A percentile compares a stretch with the other conserved stretches of the same genome.
These are phyloP conservation scores for Barnettozyma siamensis DNA, from an alignment of 805 yeast species.

Conservation along the genomic window DNA sequence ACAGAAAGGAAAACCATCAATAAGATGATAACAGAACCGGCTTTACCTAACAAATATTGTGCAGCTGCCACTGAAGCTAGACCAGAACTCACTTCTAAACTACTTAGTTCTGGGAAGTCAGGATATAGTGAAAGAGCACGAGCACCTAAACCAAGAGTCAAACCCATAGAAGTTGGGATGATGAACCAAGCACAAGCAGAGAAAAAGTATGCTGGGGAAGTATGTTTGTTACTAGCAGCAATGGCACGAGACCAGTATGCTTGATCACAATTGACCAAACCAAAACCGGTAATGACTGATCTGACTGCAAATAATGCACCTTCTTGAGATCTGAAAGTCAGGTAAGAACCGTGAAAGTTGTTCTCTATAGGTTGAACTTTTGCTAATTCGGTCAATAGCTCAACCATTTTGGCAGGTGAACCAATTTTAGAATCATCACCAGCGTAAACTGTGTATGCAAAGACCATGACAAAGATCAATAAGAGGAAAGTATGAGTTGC, in stretches of 20 bases:
- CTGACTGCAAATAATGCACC: slow-evolving; percentile 29
- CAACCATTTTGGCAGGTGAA: slow-evolving; percentile 40
- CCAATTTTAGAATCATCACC: slow-evolving; percentile 40
- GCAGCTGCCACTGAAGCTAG: slow-evolving; percentile 38
- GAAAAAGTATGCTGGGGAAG: slow-evolving; percentile 32
- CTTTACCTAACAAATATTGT: slow-evolving; percentile 35
- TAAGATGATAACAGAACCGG: slow-evolving; percentile 37
- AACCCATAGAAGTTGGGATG: slow-evolving; percentile 34
- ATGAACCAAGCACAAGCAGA: slow-evolving; percentile 37
- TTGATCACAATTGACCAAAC: slow-evolving; percentile 32
- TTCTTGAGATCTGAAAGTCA: slow-evolving; percentile 32
- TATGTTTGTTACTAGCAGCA: slow-evolving; percentile 31
- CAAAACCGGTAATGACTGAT: slow-evolving; percentile 31
- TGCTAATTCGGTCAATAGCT: slow-evolving; percentile 33
- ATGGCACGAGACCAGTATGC: slow-evolving; percentile 40
- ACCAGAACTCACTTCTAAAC: slow-evolving; percentile 30
- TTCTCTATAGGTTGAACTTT: slow-evolving; percentile 28
- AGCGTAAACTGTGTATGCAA: slow-evolving; percentile 31
- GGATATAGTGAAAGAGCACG: slow-evolving; percentile 29
- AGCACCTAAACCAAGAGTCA: slow-evolving; percentile 34
- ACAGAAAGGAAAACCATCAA: slow-evolving; percentile 39
- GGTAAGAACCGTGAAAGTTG: slow-evolving; percentile 31
- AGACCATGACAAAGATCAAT: slow-evolving; percentile 31
- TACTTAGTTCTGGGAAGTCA: slow-evolving; percentile 33
- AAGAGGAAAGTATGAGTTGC: slow-evolving; percentile 45